Evolutionary conservation across 768 basidiomycete genomes (phyloP).

Genomic region (Phaeotremella skinneri): DNA sequence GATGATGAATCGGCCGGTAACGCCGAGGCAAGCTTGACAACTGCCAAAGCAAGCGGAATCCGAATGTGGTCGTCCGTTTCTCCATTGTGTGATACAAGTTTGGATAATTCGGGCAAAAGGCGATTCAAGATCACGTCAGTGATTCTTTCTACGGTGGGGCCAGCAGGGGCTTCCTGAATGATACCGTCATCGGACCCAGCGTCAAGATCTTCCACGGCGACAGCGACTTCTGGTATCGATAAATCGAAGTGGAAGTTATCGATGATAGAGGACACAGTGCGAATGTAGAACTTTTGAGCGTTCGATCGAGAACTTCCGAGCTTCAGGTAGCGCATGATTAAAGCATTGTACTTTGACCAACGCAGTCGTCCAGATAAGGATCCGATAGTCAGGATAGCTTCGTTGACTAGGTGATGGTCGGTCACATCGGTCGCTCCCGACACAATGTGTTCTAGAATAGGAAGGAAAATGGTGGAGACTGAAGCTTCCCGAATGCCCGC

Average conservation of each 20-base stretch:
- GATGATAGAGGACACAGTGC: slow-evolving; percentile 75
- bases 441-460: slow-evolving; percentile 79
- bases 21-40: slow-evolving; percentile 76
- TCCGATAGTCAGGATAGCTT: slow-evolving; percentile 77
- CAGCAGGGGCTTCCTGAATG: slow-evolving; percentile 13
- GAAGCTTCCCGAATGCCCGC: slow-evolving; percentile 67
- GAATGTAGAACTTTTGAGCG: slow-evolving; percentile 72
- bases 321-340: slow-evolving; percentile 78
- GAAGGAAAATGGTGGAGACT: slow-evolving; percentile 77
- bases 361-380: slow-evolving; percentile 69
- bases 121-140: slow-evolving; percentile 72
- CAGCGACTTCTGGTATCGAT: slow-evolving; percentile 59
- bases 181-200: slow-evolving; percentile 38
- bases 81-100: slow-evolving; percentile 78
- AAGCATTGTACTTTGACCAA: slow-evolving; percentile 78
- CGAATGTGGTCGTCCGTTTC: slow-evolving; percentile 79
- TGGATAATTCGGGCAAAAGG: slow-evolving; percentile 74
- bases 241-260: slow-evolving; percentile 84
- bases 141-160: slow-evolving; percentile 51
- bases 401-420: slow-evolving; percentile 85
- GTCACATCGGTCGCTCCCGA: slow-evolving; percentile 56
- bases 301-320: slow-evolving; percentile 58
- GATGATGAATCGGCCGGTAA: slow-evolving; percentile 66
- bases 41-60: slow-evolving; percentile 82
- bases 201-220: slow-evolving; percentile 20